Evolutionary conservation across 139 green algal species (phyloP), one percentile per base, ranked within the genome.

Genomic region (Volvox africanus): DNA sequence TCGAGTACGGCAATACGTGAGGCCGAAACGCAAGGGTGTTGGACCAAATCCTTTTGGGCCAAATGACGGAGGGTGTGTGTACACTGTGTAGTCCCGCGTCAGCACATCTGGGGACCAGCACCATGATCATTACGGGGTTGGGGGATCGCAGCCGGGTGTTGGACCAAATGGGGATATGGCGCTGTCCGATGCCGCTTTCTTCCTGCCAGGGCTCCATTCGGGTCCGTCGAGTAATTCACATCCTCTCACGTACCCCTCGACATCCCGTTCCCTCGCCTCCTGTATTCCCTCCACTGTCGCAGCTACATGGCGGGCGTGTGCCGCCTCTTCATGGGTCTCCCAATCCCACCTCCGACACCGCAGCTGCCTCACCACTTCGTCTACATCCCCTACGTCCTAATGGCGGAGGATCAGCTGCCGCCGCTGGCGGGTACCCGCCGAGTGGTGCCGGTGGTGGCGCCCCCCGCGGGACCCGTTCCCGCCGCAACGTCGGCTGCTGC

Each of bases 231-330:
- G n/a, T n/a, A n/a, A 69, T 69, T 69, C 62, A 17, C 62, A 69
- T 19, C 19, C 19, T 26, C 19, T 69, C 62, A 17, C 62, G 19
- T 19, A 69, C 17, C 62, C 65, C 65, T 28, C 65, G 2, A 9
- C 24, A 73, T 12, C 65, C 65, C 65, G 9, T 73, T 16, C 24
- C 71, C 71, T 30, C 71, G 22, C 22, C 71, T 20, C 71, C 35
- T 35, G 32, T n/a, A n/a, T n/a, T n/a, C n/a, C n/a, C 62, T 37
- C 67, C 65, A 16, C 65, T 73, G 44, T 2, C 26, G 19, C 86
- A 90, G 75, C 73, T 90, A 84, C 75, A 90, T 84, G 86, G 73
- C 86, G 30, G 86, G 35, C 73, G 75, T 84, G 30, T 85, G 73
- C 55, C 50, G 65, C 9, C 86, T 90, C 13, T 90, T 85, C 73